Conservation (phyloP, 768 basidiomycete genomes). For the Cubamyces sp. region DNA sequence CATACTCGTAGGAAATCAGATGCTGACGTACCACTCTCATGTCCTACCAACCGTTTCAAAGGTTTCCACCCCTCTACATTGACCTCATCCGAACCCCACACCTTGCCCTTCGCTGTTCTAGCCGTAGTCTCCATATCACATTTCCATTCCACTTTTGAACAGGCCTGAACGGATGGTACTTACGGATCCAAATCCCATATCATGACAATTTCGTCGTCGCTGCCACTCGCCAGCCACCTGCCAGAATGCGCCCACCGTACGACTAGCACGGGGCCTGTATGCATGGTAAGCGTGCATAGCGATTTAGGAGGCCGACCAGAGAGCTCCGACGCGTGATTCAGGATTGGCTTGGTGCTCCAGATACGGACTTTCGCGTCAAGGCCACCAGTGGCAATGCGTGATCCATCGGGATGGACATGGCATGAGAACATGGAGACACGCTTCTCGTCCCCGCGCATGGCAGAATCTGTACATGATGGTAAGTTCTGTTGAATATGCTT, state of each 20-base stretch:
- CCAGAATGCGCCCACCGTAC: slow-evolving; percentile 96
- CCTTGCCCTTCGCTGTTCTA: slow-evolving; percentile 80
- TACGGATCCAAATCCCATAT: slow-evolving; percentile 98
- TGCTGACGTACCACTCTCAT: slow-evolving; percentile 79
- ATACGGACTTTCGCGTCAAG: slow-evolving; percentile 95
- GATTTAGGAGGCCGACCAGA: slow-evolving; percentile 81
- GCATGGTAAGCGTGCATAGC: slow-evolving; percentile 89
- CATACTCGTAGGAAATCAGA: slow-evolving; percentile 9
- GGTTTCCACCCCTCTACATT: slow-evolving; percentile 99
- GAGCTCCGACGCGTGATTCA: slow-evolving; percentile 69
- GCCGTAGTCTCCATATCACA: slow-evolving; percentile 15
- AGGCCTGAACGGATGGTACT: slow-evolving; percentile 40
- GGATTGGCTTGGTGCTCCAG: slow-evolving; percentile 95
- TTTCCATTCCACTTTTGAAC: slow-evolving; percentile 4
- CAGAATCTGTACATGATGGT: slow-evolving; percentile 37
- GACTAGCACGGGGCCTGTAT: slow-evolving; percentile 89
- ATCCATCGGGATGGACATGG: slow-evolving; percentile 94
- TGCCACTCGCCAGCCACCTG: slow-evolving; percentile 92
- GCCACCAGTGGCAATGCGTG: slow-evolving; percentile 95
- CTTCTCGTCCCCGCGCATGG: slow-evolving; percentile 70
- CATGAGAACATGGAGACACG: slow-evolving; percentile 88
- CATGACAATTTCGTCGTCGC: slow-evolving; percentile 95
- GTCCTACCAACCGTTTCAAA: slow-evolving; percentile 86
- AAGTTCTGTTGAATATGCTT: slow-evolving; percentile 1
- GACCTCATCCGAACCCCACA: slow-evolving; percentile 94